Evolutionary conservation across 2,329 filamentous ascomycete species (phyloP), one percentile per base, ranked within the genome.

Genomic region (Aureobasidium subglaciale): DNA sequence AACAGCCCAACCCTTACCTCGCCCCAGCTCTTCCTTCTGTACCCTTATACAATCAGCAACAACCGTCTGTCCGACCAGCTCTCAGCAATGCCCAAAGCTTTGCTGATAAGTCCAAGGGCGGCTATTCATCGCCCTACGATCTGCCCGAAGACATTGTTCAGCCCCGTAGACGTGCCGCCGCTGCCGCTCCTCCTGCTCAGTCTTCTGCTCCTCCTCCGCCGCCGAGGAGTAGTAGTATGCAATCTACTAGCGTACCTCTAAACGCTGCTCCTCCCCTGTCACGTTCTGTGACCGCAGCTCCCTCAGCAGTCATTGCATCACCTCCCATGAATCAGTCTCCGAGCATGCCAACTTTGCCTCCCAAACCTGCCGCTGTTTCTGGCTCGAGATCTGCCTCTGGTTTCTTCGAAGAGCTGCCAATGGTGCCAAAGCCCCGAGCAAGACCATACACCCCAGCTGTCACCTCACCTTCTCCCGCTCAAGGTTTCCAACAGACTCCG

Each of bases 101-200:
- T 70, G 89, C 82, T 5, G 87, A 92, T 69, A 95, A 95, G 70
- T 76, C 89, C 3, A 97, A 95, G 71, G 88, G 88, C 56, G 91
- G 92, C 7, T 99, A 99, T 68, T 81, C 86, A 46, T 97, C 92
- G 18, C 93, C 93, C 0, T 99, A 96, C 64, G 95, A 99, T 72
- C 77, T 99, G 18, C 93, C 93, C 4, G 88, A 93, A 71, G 92
- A 96, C 55, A 80, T 99, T 27, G 81, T 87, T 25, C 87, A 86
- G 62, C 83, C 78, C 24, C 86, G 64, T 78, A 84, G 68, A 85
- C 87, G 74, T 56, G 67, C 72, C 46, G 65, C 72, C 32, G 63
- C 61, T 55, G 63, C 70, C 63, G 49, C 72, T 77, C 29, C 67
- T 1, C 37, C 73, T 5, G 66, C 73, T 35, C 54, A 57, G 16